Evolutionary conservation across 2,329 filamentous ascomycete genomes (phyloP), one percentile per base, ranked within the genome.

Genomic region (Trichoderma koningii): DNA sequence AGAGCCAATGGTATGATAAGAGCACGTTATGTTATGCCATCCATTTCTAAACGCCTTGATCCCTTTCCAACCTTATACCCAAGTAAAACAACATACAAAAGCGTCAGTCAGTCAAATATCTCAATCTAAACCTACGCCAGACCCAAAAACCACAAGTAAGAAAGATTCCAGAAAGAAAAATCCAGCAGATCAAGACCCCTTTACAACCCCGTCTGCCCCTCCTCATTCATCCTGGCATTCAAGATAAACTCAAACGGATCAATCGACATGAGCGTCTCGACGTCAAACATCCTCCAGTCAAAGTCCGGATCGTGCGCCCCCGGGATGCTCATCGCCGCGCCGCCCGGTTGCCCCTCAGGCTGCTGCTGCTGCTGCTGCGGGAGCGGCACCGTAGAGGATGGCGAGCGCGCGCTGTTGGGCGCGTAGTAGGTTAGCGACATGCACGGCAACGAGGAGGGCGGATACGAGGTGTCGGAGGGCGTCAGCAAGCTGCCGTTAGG

Each of bases 191-290:
- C 4, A 53, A 41, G 1, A 38, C 10, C 0, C 5, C 3, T 50
- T 62, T 14, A 62, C 19, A 52, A 15, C 1, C 41, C 26, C 15
- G 59, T 3, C 23, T 62, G 59, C 4, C 50, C 50, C 38, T 62
- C 59, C 15, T 62, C 59, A 15, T 62, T 55, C 59, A 62, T 62
- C 19, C 34, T 53, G 3, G 59, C 59, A 26, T 62, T 62, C 26
- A 62, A 12, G 7, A 62, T 53, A 44, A 62, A 62, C 28, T 62
- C 59, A 26, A 62, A 62, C 1, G 59, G 59, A 47, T 62, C 59
- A 26, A 62, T 62, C 14, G 59, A 62, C 59, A 62, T 62, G 50
- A 62, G 50, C n/a, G 59, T 62, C 50, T 62, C 59, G 26, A 62
- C 59, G n/a, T 62, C 59, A 51, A 62, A 42, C 59, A 62, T 62